Conservation (phyloP, 208 protist genomes). For the Vickermania spadyakhi region DNA sequence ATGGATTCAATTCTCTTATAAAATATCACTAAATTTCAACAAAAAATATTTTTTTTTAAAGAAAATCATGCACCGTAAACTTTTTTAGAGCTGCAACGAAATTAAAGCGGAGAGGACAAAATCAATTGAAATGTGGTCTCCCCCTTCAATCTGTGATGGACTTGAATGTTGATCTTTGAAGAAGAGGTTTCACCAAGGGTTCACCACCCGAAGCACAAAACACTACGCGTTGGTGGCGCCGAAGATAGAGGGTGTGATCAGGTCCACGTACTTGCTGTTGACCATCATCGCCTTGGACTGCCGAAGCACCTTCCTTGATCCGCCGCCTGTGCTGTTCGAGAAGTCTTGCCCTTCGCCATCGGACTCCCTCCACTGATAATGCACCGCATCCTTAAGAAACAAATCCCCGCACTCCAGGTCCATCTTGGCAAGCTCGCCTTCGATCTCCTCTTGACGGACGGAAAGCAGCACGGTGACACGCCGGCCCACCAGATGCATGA, state of each 20-base stretch:
- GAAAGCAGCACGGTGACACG: constrained; percentile 69
- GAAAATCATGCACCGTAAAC: too few species aligned
- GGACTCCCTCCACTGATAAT: constrained; percentile 28
- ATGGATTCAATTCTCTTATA: too few species aligned
- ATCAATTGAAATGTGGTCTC: too few species aligned
- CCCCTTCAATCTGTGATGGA: too few species aligned
- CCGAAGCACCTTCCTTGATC: constrained; percentile 20
- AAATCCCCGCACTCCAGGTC: constrained; percentile 65
- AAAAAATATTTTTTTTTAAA: too few species aligned
- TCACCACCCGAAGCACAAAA: too few species aligned
- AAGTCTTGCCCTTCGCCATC: neutral
- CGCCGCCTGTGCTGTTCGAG: neutral
- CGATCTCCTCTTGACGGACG: constrained; percentile 28
- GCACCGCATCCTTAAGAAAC: constrained; percentile 56
- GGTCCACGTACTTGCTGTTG: constrained; percentile 54
- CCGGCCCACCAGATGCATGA: constrained; percentile 52
- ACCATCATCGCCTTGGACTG: constrained; percentile 47
- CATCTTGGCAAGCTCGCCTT: constrained; percentile 49
- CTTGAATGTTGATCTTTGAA: too few species aligned
- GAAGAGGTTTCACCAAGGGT: too few species aligned
- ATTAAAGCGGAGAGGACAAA: too few species aligned
- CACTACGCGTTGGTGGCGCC: constrained; percentile 5
- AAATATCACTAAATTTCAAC: too few species aligned
- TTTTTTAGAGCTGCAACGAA: too few species aligned
- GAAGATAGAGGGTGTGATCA: constrained; percentile 59